Conservation (phyloP, 306 rosid genomes). For the Luffa aegyptiaca region DNA sequence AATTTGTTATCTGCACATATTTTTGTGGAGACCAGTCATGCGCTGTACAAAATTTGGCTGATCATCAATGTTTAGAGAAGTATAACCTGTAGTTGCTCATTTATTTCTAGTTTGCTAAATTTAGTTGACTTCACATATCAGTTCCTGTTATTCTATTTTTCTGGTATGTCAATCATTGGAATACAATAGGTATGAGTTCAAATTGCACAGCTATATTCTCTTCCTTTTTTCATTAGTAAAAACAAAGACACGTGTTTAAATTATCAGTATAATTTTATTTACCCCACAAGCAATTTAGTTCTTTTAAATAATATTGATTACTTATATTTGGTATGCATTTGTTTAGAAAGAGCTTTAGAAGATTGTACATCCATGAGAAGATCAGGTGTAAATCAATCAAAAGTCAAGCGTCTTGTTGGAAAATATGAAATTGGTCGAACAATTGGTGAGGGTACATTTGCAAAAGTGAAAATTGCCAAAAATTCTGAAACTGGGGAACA, state of each 20-base stretch:
- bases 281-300: neutral
- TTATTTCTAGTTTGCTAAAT: neutral
- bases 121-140: neutral
- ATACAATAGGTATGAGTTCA: neutral
- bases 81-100: neutral
- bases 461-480: constrained; percentile 86
- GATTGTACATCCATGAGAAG: constrained; percentile 8
- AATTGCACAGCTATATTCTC: neutral
- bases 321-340: neutral
- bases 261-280: neutral
- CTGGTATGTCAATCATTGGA: neutral
- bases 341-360: neutral
- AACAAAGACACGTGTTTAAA: neutral
- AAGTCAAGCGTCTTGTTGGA: constrained; percentile 81
- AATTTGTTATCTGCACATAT: neutral
- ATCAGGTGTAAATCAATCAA: constrained; percentile 63
- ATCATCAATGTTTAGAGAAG: neutral
- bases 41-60: neutral
- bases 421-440: constrained; percentile 93
- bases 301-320: neutral
- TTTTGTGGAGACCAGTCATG: neutral
- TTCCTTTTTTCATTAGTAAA: neutral
- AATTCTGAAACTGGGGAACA: constrained; percentile 64
- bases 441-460: constrained; percentile 96
- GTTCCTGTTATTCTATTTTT: neutral